Evolutionary conservation across 345 rosid species (phyloP), one percentile per base, ranked within the genome.

Genomic region (Gossypium sturtianum): DNA sequence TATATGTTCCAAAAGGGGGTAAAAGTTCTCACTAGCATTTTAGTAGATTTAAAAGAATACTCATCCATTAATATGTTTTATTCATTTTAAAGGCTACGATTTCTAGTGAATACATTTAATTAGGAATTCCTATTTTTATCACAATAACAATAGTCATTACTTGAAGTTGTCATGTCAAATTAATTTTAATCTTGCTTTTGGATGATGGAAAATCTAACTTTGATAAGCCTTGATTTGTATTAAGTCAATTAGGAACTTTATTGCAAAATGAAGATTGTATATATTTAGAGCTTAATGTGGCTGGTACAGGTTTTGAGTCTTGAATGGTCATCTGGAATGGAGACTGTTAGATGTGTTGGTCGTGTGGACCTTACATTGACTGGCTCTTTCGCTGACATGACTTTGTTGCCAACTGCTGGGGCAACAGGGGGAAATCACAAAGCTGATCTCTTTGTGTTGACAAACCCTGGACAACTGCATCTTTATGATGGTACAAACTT

Each of bases 391-490:
- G 90, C 91, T 61, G 95, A 90, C 81, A 86, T 87, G 88, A 77
- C 88, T 80, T 80, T 90, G 74, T 74, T 84, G 73, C 83, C 92
- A 15, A 84, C 73, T 80, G 77, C 74, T 72, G 86, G 86, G 78
- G 73, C 82, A 66, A 75, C 77, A 3, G 79, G 65, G 69, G 78
- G 61, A 57, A 81, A 78, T 69, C 78, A 70, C 70, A 81, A 76
- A 77, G 82, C 85, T 56, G 82, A 79, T 79, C 77, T 87, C 20
- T 82, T 83, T 78, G 82, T 88, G 47, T 82, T 88, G 86, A 83
- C 95, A 79, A 88, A 80, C 65, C 90, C 92, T 5, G 95, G 95
- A 76, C 84, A 86, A 72, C 79, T 90, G 77, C 90, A 87, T 81
- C 80, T 83, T 62, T 88, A 78, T 64, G 87, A 87, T 74, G 85